Evolutionary conservation across 495 filamentous ascomycete genomes (phyloP).

Genomic region (Hyaloscypha hepaticicola): DNA sequence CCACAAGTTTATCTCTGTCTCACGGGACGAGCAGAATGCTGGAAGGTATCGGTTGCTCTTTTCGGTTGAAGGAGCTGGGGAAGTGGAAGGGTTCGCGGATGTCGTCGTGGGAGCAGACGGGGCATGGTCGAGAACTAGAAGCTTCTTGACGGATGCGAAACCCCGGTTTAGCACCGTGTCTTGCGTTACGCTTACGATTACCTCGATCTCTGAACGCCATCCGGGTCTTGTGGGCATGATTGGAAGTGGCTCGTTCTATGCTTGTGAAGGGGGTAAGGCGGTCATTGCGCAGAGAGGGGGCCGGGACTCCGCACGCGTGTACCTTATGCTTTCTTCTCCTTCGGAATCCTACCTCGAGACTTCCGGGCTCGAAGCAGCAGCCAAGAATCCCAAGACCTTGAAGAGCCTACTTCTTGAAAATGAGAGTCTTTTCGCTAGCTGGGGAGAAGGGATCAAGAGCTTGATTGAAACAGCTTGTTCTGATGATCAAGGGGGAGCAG

Average conservation of each 20-base stretch:
- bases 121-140: slow-evolving; percentile 43
- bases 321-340: slow-evolving; percentile 23
- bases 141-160: slow-evolving; percentile 31
- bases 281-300: slow-evolving; percentile 47
- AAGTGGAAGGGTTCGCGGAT: slow-evolving; percentile 35
- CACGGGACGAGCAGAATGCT: neutral
- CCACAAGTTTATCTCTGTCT: slow-evolving; percentile 39
- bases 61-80: slow-evolving; percentile 6
- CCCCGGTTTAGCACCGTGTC: slow-evolving; percentile 41
- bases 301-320: slow-evolving; percentile 44
- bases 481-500: slow-evolving; percentile 30
- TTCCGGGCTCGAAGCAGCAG: neutral
- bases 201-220: slow-evolving; percentile 37
- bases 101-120: slow-evolving; percentile 49
- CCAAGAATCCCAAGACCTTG: neutral
- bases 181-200: slow-evolving; percentile 40
- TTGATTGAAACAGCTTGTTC: slow-evolving; percentile 4
- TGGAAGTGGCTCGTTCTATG: slow-evolving; percentile 47
- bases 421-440: slow-evolving; percentile 6
- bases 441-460: slow-evolving; percentile 11
- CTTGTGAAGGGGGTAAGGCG: slow-evolving; percentile 38
- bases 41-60: slow-evolving; percentile 19
- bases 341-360: slow-evolving; percentile 9
- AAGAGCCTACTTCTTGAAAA: neutral
- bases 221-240: slow-evolving; percentile 42